These are phyloP conservation scores for Vaccinium corymbosum DNA, from an alignment of 148 eudicot species.

Conservation along the genomic window DNA sequence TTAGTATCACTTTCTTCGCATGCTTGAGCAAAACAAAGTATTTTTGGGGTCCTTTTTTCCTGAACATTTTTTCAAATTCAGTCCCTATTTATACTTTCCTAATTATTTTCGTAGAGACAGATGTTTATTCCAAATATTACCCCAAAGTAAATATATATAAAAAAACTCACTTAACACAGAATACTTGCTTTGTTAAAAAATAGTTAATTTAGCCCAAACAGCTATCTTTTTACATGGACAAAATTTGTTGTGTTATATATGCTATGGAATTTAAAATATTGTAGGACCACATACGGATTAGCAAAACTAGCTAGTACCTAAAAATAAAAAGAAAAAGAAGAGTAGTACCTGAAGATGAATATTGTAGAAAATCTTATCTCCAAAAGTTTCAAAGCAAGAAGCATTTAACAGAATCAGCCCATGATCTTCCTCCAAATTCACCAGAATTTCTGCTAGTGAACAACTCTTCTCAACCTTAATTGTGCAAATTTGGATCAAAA, in stretches of 20 bases:
- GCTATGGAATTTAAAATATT: background rate
- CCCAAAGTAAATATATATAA: no score
- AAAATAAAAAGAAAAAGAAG: background rate
- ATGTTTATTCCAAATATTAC: no score
- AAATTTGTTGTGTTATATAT: no score
- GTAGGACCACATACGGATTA: background rate
- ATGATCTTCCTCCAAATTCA: slow-evolving; percentile 37
- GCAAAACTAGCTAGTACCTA: background rate
- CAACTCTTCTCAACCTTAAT: slow-evolving; percentile 14
- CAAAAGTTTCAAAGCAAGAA: slow-evolving; percentile 45
- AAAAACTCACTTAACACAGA: no score
- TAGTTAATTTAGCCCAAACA: background rate
- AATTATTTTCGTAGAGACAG: no score
- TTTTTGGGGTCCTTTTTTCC: no score
- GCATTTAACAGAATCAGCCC: slow-evolving; percentile 40
- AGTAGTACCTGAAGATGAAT: slow-evolving; percentile 59
- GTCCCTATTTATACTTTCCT: no score
- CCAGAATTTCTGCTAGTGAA: slow-evolving; percentile 36
- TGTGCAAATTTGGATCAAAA: slow-evolving; percentile 46
- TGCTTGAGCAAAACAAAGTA: no score
- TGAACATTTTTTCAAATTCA: no score
- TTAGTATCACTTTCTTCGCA: no score
- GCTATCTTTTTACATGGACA: background rate
- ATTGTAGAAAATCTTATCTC: slow-evolving; percentile 50
- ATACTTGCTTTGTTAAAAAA: background rate